These are phyloP conservation scores for Epichloe brachyelytri DNA, from an alignment of 2,329 filamentous ascomycete genomes.

Conservation along the genomic window DNA sequence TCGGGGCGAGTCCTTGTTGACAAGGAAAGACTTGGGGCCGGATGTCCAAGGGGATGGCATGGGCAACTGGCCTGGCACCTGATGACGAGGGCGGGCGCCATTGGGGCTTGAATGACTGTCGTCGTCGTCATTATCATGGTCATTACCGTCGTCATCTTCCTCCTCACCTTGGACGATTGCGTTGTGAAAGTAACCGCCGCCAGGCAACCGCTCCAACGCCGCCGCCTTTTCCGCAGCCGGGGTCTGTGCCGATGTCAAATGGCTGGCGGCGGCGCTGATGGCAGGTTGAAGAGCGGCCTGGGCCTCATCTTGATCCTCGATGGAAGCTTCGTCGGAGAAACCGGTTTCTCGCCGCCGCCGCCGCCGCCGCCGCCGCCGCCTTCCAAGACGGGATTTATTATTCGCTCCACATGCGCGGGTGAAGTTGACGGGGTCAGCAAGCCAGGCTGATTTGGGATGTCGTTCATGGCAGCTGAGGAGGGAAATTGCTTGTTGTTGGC, in stretches of 20 bases:
- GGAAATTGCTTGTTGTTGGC: no score
- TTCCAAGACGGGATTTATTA: background rate
- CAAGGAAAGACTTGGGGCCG: slow-evolving; percentile 7
- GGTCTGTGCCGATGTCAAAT: slow-evolving; percentile 40
- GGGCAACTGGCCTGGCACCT: slow-evolving; percentile 2
- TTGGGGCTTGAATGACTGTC: slow-evolving; percentile 7
- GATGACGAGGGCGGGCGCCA: background rate
- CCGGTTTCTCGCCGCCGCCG: slow-evolving; percentile 8
- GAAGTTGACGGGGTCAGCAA: background rate
- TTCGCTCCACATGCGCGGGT: background rate
- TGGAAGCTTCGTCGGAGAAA: slow-evolving; percentile 12
- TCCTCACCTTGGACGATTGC: slow-evolving; percentile 8
- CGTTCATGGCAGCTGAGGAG: background rate
- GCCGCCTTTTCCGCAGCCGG: slow-evolving; percentile 45
- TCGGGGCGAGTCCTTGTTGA: slow-evolving; percentile 9
- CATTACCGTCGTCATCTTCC: slow-evolving; percentile 8
- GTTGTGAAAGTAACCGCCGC: slow-evolving; percentile 11
- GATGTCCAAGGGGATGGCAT: slow-evolving; percentile 20
- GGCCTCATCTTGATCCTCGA: slow-evolving; percentile 39
- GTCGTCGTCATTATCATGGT: slow-evolving; percentile 7
- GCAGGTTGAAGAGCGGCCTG: slow-evolving; percentile 47
- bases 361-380: slow-evolving; percentile 8
- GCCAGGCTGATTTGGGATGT: background rate
- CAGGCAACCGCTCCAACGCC: slow-evolving; percentile 32
- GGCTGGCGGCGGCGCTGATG: slow-evolving; percentile 42